Evolutionary conservation across 345 rosid genomes (phyloP).

Genomic region (Streptanthus diversifolius): DNA sequence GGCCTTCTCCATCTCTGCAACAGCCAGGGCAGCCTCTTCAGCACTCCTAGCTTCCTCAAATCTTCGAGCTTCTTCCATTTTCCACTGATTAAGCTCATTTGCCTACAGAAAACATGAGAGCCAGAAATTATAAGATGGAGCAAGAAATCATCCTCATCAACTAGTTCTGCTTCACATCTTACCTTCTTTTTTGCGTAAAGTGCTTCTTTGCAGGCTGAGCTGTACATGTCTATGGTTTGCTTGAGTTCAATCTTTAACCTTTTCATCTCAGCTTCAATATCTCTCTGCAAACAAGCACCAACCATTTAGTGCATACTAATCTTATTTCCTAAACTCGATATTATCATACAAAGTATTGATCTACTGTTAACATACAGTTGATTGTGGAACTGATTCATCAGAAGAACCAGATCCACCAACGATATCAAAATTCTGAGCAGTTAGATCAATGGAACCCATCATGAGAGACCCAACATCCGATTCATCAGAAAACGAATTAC

Average conservation of each 20-base stretch:
- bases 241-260: constrained; percentile 78
- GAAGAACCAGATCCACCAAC: constrained; percentile 30
- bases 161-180: constrained; percentile 30
- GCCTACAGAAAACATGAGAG: constrained; percentile 44
- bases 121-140: constrained; percentile 1
- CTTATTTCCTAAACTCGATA: neutral
- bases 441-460: constrained; percentile 43
- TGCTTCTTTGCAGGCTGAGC: constrained; percentile 90
- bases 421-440: constrained; percentile 35
- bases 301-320: constrained; percentile 11
- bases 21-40: constrained; percentile 74
- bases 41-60: constrained; percentile 68
- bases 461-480: constrained; percentile 22
- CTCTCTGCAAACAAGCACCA: constrained; percentile 43
- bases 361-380: constrained; percentile 37
- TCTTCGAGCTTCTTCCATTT: constrained; percentile 61
- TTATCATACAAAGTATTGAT: neutral
- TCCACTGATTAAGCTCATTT: constrained; percentile 62
- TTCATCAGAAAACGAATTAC: constrained; percentile 36
- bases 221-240: constrained; percentile 92
- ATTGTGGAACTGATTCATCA: constrained; percentile 25
- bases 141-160: neutral
- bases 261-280: constrained; percentile 80
- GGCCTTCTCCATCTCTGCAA: constrained; percentile 82
- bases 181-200: constrained; percentile 71